Conservation (phyloP, 2,329 filamentous ascomycete genomes). For the Diaporthe sp. region DNA sequence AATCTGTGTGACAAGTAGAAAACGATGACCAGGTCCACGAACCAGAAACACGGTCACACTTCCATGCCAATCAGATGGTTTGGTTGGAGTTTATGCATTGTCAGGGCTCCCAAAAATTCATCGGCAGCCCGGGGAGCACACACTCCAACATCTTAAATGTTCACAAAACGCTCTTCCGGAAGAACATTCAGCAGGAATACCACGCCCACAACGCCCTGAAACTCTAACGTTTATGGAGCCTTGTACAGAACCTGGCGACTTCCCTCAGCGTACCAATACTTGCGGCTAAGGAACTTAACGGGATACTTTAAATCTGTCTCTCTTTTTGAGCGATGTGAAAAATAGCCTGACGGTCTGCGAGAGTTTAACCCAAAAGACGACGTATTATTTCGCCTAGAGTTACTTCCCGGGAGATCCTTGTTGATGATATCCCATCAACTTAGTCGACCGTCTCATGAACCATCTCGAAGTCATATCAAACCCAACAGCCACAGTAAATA, state of each 20-base stretch:
- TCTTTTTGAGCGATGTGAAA: background rate
- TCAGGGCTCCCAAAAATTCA: background rate
- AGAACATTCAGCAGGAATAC: background rate
- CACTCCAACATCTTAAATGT: fast-evolving
- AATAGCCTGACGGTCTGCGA: background rate
- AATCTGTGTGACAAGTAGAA: background rate
- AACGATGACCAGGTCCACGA: background rate
- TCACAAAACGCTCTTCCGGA: background rate
- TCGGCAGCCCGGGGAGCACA: background rate
- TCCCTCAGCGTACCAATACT: background rate
- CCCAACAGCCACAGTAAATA: background rate
- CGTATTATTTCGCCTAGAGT: background rate
- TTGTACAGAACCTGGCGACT: background rate
- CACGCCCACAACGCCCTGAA: background rate
- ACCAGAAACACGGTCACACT: background rate
- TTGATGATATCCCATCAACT: background rate
- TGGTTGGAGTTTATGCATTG: no score
- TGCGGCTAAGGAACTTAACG: background rate
- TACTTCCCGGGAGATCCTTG: no score
- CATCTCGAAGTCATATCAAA: background rate
- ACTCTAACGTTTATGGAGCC: background rate
- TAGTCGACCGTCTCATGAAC: background rate
- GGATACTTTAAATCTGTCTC: background rate
- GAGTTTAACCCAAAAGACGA: no score
- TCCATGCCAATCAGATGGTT: background rate